A percentile compares a stretch with the other conserved stretches of the same genome.
These are phyloP conservation scores for Sugiyamaella paludigena DNA, from an alignment of 1,139 yeast genomes.

Conservation along the genomic window DNA sequence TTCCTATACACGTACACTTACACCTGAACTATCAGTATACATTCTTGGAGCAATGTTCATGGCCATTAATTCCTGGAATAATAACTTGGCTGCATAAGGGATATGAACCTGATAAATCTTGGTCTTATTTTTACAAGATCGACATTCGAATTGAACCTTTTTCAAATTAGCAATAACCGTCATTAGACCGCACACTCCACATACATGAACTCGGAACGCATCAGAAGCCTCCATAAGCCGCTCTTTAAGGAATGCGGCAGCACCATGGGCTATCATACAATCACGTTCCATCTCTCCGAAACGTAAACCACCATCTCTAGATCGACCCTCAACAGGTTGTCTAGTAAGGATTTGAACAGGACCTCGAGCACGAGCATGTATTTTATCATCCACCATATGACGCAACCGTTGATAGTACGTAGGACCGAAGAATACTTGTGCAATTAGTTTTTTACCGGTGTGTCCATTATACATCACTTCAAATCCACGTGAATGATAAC, in stretches of 20 bases:
- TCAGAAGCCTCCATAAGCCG: constrained; percentile 98
- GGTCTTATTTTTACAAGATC: constrained; percentile 97
- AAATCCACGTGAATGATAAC: constrained; percentile 97
- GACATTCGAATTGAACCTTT: constrained; percentile 96
- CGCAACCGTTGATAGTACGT: constrained; percentile 97
- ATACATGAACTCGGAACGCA: constrained; percentile 95
- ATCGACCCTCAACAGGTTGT: constrained; percentile 99
- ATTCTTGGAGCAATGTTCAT: constrained; percentile 72
- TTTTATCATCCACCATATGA: constrained; percentile 99
- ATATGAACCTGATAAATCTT: constrained; percentile 96
- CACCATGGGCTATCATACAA: constrained; percentile 99
- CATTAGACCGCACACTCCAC: constrained; percentile 98
- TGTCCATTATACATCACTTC: constrained; percentile 99
- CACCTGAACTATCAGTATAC: constrained; percentile 44
- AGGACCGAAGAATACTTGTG: constrained; percentile 98
- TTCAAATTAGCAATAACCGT: constrained; percentile 94
- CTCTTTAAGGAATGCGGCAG: constrained; percentile 95
- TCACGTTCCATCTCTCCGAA: constrained; percentile 99
- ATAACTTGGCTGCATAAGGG: constrained; percentile 94
- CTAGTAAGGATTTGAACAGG: constrained; percentile 97
- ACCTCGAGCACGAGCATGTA: constrained; percentile 99
- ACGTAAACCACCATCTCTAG: constrained; percentile 98
- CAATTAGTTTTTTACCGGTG: constrained; percentile 96
- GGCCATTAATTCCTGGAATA: constrained; percentile 98
- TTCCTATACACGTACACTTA: constrained; percentile 35